Conservation (phyloP, 495 filamentous ascomycete genomes). For the Talaromyces borbonicus region DNA sequence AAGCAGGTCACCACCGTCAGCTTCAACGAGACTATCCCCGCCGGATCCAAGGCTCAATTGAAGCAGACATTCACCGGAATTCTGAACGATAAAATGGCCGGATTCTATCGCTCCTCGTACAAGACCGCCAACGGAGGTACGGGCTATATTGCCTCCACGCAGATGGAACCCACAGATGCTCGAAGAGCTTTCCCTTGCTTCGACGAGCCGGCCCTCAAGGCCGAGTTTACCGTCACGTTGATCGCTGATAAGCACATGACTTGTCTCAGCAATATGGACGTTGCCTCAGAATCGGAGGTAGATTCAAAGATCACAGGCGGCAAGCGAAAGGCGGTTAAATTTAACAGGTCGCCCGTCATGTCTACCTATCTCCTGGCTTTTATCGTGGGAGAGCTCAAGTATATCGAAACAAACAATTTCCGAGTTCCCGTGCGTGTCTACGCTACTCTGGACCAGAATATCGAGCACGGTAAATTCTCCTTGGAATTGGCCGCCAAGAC, state of each 20-base stretch:
- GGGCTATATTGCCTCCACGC: conserved; percentile 52
- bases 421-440: conserved; percentile 56
- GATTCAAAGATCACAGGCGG: conserved; percentile 36
- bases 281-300: conserved; percentile 45
- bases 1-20: conserved; percentile 50
- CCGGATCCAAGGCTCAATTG: conserved; percentile 49
- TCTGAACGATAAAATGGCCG: conserved; percentile 59
- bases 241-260: conserved; percentile 52
- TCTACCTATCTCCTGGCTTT: conserved; percentile 63
- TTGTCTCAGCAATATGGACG: conserved; percentile 63
- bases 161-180: conserved; percentile 60
- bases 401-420: conserved; percentile 54
- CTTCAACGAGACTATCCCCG: conserved; percentile 46
- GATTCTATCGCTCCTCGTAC: conserved; percentile 60
- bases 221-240: conserved; percentile 55
- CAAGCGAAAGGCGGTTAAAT: conserved; percentile 54
- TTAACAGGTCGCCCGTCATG: conserved; percentile 57
- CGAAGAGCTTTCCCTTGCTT: conserved; percentile 60
- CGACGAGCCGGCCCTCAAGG: conserved; percentile 62
- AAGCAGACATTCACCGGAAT: conserved; percentile 51
- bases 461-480: conserved; percentile 56
- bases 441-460: conserved; percentile 52
- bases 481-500: conserved; percentile 52
- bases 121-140: conserved; percentile 44
- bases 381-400: conserved; percentile 57